These are phyloP conservation scores for Austroboletus olivaceoglutinosus DNA, from an alignment of 1,284 basidiomycete genomes.

Conservation along the genomic window DNA sequence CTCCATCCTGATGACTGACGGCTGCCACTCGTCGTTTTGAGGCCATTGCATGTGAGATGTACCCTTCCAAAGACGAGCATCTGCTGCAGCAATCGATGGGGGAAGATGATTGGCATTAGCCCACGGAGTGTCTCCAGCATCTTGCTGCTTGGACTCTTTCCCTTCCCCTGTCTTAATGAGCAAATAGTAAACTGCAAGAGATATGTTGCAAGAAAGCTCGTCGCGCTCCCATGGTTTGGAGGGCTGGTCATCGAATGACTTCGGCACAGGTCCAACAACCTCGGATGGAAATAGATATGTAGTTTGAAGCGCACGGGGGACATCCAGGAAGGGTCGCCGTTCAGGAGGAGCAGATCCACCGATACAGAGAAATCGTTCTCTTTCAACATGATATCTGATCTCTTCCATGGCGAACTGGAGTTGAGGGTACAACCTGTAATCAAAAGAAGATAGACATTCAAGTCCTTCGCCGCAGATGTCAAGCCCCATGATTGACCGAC, in stretches of 20 bases:
- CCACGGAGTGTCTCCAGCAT: not conserved
- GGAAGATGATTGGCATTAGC: not conserved
- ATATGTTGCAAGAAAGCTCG: not conserved
- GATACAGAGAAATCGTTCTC: too few relatives aligned
- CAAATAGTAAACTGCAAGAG: not conserved
- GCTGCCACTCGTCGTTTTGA: not conserved
- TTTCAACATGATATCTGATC: not conserved
- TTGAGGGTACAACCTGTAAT: not conserved
- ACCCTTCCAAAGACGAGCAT: not conserved
- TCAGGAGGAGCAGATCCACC: not conserved
- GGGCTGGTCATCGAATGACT: not conserved
- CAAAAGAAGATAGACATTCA: not conserved
- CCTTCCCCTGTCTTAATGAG: not conserved
- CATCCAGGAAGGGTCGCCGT: not conserved
- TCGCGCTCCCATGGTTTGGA: not conserved
- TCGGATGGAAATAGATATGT: not conserved
- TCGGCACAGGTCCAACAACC: not conserved
- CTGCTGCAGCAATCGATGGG: not conserved
- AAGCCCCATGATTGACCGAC: slow-evolving; percentile 40
- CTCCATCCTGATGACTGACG: not conserved
- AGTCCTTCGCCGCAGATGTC: not conserved
- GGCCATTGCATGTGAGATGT: not conserved
- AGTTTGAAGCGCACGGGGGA: not conserved
- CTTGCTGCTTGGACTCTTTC: not conserved
- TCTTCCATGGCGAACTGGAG: not conserved